Base-by-base conservation (phyloP, 225 moss, liverwort and hornwort species). In the Bryoerythrophyllum caledonicum region DNA sequence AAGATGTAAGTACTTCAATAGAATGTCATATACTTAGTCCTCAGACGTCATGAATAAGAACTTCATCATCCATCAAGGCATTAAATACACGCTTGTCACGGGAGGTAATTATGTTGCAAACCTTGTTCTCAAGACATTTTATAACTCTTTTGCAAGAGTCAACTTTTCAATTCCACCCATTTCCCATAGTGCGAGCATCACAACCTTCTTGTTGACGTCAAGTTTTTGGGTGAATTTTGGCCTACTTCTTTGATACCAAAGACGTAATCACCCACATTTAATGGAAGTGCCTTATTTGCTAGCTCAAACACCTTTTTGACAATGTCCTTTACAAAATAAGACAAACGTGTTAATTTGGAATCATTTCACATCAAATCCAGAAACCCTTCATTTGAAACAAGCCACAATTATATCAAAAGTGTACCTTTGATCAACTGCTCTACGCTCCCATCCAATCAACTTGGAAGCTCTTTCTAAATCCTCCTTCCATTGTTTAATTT, bases 51-150 rank as follows among this genome's bases (percentile, higher is more conserved):
- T 44, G 44, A 15, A 44, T 44, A 5, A 14, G 44, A 44, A 44
- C 44, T 15, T 44, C 44, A 44, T 44, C 1, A 15, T 4, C 14
- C 44, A 0, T 14, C 14, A 44, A 44, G 44, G 44, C 44, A 15
- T 44, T 15, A 0, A 14, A 44, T 5, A 44, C 44, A 15, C 44
- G 44, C 44, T 44, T 44, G 44, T 44, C 3, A 1, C 44, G 44
- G 4, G 44, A 44, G 4, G 44, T 15, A 15, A 44, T 15, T 14
- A 44, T 44, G 44, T n/a, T 7, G n/a, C n/a, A 53, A 53, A 53
- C n/a, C 0, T 0, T n/a, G 1, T 8, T 0, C n/a, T n/a, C 52
- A 53, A 53, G 8, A 0, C 0, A n/a, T 53, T 53, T 8, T n/a
- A 55, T 10, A 55, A 3, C 54, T 55, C 21, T 11, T 4, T 23